Evolutionary conservation across 768 basidiomycete genomes (phyloP).

Genomic region (Cyathus striatus): DNA sequence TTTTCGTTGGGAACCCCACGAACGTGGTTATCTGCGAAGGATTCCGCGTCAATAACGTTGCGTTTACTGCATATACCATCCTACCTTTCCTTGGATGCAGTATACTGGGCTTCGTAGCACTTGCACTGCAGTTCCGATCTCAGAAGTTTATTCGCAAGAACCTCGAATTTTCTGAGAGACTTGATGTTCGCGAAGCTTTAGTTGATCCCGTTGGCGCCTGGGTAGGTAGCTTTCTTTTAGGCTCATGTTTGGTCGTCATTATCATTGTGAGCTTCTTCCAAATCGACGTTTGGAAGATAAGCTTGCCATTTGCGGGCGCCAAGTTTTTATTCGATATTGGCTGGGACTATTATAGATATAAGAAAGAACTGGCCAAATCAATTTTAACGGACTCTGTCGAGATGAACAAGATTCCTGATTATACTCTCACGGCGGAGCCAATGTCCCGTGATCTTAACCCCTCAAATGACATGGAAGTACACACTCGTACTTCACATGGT

Average conservation of each 20-base stretch:
- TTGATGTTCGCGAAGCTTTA: conserved; percentile 49
- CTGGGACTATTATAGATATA: conserved; percentile 47
- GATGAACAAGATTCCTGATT: too few species aligned
- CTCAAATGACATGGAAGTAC: too few species aligned
- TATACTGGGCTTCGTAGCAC: conserved; percentile 45
- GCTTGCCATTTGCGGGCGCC: conserved; percentile 61
- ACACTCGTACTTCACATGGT: too few species aligned
- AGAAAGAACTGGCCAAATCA: too few species aligned
- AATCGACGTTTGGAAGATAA: conserved; percentile 72
- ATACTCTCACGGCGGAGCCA: too few species aligned
- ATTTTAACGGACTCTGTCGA: too few species aligned
- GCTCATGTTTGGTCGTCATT: conserved; percentile 53
- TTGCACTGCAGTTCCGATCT: conserved; percentile 46
- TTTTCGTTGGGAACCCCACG: conserved; percentile 79
- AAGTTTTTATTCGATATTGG: conserved; percentile 58
- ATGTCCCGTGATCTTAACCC: too few species aligned
- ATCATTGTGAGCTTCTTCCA: conserved; percentile 63
- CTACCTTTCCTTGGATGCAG: conserved; percentile 61
- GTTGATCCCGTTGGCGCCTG: conserved; percentile 62
- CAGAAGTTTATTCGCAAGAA: conserved; percentile 37
- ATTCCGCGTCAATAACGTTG: conserved; percentile 60
- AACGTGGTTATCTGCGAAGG: conserved; percentile 83
- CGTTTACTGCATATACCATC: conserved; percentile 69
- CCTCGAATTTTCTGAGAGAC: conserved; percentile 20
- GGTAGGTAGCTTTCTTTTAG: conserved; percentile 59